These are phyloP conservation scores for Cochlearia excelsa DNA, from an alignment of 345 rosid genomes.

Conservation along the genomic window DNA sequence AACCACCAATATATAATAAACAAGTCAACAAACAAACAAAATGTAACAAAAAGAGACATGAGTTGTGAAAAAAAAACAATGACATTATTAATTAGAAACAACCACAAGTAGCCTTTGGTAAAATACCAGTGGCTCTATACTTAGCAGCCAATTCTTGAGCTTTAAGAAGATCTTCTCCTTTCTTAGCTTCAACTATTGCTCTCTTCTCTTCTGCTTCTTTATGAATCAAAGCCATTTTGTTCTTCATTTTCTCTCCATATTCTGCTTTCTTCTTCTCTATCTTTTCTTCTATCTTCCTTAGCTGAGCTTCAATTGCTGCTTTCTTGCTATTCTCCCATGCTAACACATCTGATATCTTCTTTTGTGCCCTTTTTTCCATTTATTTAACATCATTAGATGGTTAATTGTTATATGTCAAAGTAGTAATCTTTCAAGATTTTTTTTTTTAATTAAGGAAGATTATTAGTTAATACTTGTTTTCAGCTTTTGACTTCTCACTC, in stretches of 20 bases:
- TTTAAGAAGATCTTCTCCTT: conserved; percentile 74
- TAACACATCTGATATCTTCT: conserved; percentile 55
- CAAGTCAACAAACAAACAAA: no score
- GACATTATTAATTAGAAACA: conserved; percentile 49
- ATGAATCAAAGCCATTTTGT: conserved; percentile 69
- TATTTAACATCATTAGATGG: conserved; percentile 13
- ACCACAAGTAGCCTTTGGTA: conserved; percentile 72
- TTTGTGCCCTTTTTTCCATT: conserved; percentile 62
- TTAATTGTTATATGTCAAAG: not conserved
- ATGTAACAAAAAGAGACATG: no score
- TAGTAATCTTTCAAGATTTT: not conserved
- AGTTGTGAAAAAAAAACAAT: no score
- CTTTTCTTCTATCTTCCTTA: conserved; percentile 74
- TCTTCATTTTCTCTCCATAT: conserved; percentile 78
- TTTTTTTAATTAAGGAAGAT: no score
- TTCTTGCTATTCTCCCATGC: conserved; percentile 93
- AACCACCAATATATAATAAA: no score
- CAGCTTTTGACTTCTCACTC: conserved; percentile 73
- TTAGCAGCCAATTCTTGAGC: conserved; percentile 90
- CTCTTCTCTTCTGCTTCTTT: conserved; percentile 82
- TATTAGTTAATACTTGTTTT: conserved; percentile 56
- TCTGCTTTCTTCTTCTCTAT: conserved; percentile 79
- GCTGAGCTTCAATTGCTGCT: conserved; percentile 69
- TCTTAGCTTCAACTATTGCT: conserved; percentile 74
- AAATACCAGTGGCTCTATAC: conserved; percentile 65